Evolutionary conservation across 2,329 filamentous ascomycete species (phyloP).

Genomic region (Botryosphaeria agaves): DNA sequence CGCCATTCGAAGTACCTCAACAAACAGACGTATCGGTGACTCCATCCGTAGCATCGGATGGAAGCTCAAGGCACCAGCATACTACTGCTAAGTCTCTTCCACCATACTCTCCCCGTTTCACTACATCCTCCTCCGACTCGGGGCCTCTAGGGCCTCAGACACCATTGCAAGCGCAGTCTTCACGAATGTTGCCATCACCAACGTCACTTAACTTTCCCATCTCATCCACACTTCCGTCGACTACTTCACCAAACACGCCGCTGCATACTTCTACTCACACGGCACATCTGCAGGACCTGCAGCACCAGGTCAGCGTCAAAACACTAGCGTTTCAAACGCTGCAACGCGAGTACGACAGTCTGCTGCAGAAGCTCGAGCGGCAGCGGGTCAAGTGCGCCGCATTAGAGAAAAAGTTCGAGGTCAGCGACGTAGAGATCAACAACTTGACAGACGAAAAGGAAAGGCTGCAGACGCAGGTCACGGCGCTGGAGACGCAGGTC

Average conservation of each 20-base stretch:
- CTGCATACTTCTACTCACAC: constrained; percentile 14
- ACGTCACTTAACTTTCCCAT: constrained; percentile 7
- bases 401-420: constrained; percentile 31
- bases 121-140: not conserved
- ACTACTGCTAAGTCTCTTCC: not conserved
- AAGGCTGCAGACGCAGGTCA: constrained; percentile 28
- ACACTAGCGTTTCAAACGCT: constrained; percentile 34
- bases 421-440: constrained; percentile 34
- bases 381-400: constrained; percentile 31
- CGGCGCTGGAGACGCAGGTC: constrained; percentile 29
- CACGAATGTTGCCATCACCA: constrained; percentile 9
- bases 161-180: too few relatives aligned
- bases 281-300: constrained; percentile 29
- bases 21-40: not conserved
- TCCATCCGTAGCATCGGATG: not conserved
- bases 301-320: constrained; percentile 36
- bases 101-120: not conserved
- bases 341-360: constrained; percentile 34
- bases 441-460: constrained; percentile 32
- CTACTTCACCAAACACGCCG: constrained; percentile 4
- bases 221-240: constrained; percentile 4
- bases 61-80: not conserved
- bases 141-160: too few relatives aligned
- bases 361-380: constrained; percentile 33
- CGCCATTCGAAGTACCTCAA: too few relatives aligned